Conservation (phyloP, 306 rosid species). For the Fragaria iinumae region DNA sequence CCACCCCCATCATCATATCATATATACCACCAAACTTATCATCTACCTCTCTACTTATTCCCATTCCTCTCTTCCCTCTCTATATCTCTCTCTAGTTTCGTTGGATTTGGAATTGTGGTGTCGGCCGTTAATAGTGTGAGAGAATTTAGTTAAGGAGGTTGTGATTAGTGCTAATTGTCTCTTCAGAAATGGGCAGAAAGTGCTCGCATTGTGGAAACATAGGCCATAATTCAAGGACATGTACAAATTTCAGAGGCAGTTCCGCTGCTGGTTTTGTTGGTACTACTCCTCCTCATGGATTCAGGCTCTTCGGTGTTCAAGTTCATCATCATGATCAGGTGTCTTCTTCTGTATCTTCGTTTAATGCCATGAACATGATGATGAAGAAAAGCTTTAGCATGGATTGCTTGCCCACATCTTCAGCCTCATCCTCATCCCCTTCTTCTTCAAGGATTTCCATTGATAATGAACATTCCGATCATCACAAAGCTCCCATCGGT, state of each 20-base stretch:
- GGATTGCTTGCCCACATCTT: slow-evolving; percentile 50
- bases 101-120: slow-evolving; percentile 5
- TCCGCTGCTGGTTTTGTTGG: slow-evolving; percentile 11
- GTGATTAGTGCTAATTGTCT: not conserved
- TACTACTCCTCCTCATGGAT: slow-evolving; percentile 22
- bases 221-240: slow-evolving; percentile 95
- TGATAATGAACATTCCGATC: slow-evolving; percentile 23
- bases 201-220: slow-evolving; percentile 94
- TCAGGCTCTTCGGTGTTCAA: slow-evolving; percentile 84
- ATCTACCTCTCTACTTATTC: slow-evolving; percentile 26
- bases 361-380: not conserved
- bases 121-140: not conserved
- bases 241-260: slow-evolving; percentile 50
- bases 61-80: not conserved
- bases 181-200: slow-evolving; percentile 72
- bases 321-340: slow-evolving; percentile 27
- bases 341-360: slow-evolving; percentile 19
- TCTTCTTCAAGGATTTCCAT: slow-evolving; percentile 43
- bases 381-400: slow-evolving; percentile 81
- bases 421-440: slow-evolving; percentile 43
- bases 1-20: slow-evolving; percentile 46
- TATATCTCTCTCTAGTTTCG: slow-evolving; percentile 7
- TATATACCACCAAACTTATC: slow-evolving; percentile 55
- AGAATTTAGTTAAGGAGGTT: not conserved
- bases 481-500: slow-evolving; percentile 42